phyloP scores from a whole-genome alignment of 1,139 yeast genomes.

The Candida mesenterica region DNA sequence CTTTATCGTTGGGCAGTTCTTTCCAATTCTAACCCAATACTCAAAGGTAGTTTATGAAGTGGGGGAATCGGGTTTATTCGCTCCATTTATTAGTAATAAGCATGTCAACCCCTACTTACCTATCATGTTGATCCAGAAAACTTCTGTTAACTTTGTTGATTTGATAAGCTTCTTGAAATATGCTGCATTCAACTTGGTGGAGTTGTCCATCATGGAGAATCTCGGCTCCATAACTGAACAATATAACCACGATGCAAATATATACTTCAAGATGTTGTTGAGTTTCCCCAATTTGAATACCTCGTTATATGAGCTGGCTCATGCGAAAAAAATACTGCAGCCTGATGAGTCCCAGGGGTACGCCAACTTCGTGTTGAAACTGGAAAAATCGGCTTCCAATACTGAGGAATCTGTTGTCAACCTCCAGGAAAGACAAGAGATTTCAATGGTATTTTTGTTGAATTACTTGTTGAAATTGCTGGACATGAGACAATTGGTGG shows the following conservation, averaged over 20 bases:
- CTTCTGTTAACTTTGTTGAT: slow-evolving; percentile 18
- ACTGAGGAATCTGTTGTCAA: slow-evolving; percentile 13
- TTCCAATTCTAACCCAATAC: slow-evolving; percentile 22
- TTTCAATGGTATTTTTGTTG: slow-evolving; percentile 31
- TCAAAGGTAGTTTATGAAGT: slow-evolving; percentile 22
- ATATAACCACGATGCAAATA: slow-evolving; percentile 23
- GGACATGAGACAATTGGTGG: slow-evolving; percentile 22
- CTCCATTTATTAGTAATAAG: slow-evolving; percentile 16
- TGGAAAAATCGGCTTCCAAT: background rate
- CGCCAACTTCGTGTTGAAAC: slow-evolving; percentile 4
- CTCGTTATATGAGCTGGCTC: slow-evolving; percentile 13
- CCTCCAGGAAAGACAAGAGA: slow-evolving; percentile 31
- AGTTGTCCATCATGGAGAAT: slow-evolving; percentile 16
- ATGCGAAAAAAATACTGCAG: slow-evolving; percentile 4
- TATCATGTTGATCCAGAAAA: slow-evolving; percentile 17
- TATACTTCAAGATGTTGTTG: slow-evolving; percentile 26
- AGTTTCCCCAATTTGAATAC: slow-evolving; percentile 26
- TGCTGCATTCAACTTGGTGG: slow-evolving; percentile 30
- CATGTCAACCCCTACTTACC: slow-evolving; percentile 21
- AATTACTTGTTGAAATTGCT: slow-evolving; percentile 25
- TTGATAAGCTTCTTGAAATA: slow-evolving; percentile 30
- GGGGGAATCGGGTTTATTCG: slow-evolving; percentile 23
- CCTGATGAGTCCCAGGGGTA: slow-evolving; percentile 4
- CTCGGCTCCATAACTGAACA: slow-evolving; percentile 3
- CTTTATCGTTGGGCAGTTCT: slow-evolving; percentile 9